These are phyloP conservation scores for Parathielavia hyrcaniae DNA, from an alignment of 495 filamentous ascomycete species.

Conservation along the genomic window DNA sequence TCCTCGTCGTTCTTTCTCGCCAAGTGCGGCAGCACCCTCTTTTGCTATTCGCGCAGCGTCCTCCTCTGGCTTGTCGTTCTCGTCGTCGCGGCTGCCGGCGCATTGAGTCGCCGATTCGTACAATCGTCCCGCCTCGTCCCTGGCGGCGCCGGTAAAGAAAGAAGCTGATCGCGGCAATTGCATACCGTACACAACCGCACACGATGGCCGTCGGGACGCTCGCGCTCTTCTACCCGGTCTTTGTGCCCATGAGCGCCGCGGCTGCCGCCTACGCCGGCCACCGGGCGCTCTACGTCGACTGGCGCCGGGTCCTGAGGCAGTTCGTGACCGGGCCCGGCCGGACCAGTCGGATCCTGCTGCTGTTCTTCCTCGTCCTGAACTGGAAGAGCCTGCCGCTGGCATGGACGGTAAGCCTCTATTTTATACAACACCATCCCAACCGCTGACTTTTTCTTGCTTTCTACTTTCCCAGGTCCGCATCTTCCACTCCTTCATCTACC, in stretches of 20 bases:
- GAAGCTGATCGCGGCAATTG: not conserved
- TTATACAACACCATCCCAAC: not conserved
- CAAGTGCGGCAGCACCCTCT: slow-evolving; percentile 35
- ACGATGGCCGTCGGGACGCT: slow-evolving; percentile 42
- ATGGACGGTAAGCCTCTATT: slow-evolving; percentile 57
- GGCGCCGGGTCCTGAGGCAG: slow-evolving; percentile 28
- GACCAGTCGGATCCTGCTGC: slow-evolving; percentile 42
- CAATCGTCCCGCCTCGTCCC: slow-evolving; percentile 3
- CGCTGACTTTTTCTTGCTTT: not conserved
- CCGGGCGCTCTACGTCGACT: slow-evolving; percentile 34
- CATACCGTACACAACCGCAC: not conserved
- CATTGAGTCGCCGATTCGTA: slow-evolving; percentile 22
- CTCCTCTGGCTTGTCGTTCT: slow-evolving; percentile 41
- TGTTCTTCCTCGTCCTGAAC: slow-evolving; percentile 53
- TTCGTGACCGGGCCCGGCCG: slow-evolving; percentile 48
- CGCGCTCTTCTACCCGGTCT: slow-evolving; percentile 35
- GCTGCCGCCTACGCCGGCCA: slow-evolving; percentile 39
- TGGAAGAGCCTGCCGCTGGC: slow-evolving; percentile 68
- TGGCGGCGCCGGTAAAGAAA: not conserved
- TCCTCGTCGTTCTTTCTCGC: slow-evolving; percentile 20
- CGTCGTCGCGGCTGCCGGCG: slow-evolving; percentile 28
- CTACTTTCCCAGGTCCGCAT: slow-evolving; percentile 57
- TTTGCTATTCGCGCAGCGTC: slow-evolving; percentile 36
- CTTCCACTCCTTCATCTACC: slow-evolving; percentile 55
- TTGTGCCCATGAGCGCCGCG: slow-evolving; percentile 33